These are phyloP conservation scores for Colletotrichum euphorbiae DNA, from an alignment of 2,329 filamentous ascomycete species.

Conservation along the genomic window DNA sequence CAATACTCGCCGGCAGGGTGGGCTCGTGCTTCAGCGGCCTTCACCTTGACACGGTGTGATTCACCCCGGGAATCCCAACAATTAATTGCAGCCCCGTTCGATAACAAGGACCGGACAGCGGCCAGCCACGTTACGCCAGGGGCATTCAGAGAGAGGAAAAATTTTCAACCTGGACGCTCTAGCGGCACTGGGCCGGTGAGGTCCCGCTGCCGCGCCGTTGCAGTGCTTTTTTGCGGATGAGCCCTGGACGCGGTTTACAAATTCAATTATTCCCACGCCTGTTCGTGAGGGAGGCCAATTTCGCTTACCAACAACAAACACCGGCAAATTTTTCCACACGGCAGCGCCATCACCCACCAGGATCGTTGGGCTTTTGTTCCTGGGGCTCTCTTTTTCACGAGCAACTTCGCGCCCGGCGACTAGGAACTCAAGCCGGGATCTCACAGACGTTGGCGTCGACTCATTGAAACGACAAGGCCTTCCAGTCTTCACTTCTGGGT, in stretches of 20 bases:
- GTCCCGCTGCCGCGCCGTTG: constrained; percentile 24
- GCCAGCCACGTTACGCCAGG: constrained; percentile 36
- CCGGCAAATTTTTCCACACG: constrained; percentile 34
- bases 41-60: constrained; percentile 38
- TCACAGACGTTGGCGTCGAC: constrained; percentile 36
- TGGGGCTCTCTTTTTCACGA: constrained; percentile 11
- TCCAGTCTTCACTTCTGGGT: constrained; percentile 16
- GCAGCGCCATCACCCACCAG: constrained; percentile 25
- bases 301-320: constrained; percentile 36
- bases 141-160: constrained; percentile 18
- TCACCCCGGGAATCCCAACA: constrained; percentile 33
- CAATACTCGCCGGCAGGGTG: constrained; percentile 1
- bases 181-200: constrained; percentile 30
- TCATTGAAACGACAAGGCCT: constrained; percentile 36
- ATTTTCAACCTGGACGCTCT: constrained; percentile 30
- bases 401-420: constrained; percentile 28
- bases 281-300: constrained; percentile 35
- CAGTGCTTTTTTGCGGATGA: constrained; percentile 14
- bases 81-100: constrained; percentile 29
- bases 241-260: constrained; percentile 26
- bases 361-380: constrained; percentile 17
- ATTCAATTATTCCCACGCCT: constrained; percentile 23
- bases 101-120: constrained; percentile 29
- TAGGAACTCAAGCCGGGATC: constrained; percentile 32
- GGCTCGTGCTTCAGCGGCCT: constrained; percentile 31